phyloP scores from a whole-genome alignment of 305 asterid genomes.

The Plantago lanceolata region DNA sequence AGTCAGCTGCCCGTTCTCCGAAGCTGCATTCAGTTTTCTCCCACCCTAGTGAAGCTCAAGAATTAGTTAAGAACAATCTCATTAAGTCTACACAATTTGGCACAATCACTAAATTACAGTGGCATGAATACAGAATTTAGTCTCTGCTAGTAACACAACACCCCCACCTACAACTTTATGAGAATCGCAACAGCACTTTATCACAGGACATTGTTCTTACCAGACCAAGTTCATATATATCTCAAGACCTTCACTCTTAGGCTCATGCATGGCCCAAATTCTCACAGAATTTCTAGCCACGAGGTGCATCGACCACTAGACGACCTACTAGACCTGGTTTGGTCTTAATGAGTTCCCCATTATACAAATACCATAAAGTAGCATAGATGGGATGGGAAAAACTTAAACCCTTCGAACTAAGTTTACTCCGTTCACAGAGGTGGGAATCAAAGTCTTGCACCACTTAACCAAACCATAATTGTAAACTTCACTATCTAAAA shows the following conservation, averaged over 20 bases:
- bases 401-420: constrained; percentile 1
- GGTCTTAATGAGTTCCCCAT: too few species aligned
- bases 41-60: constrained; percentile 40
- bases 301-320: too few species aligned
- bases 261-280: too few species aligned
- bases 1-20: constrained; percentile 38
- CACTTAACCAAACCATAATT: too few species aligned
- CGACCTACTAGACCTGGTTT: too few species aligned
- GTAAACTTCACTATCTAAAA: background rate
- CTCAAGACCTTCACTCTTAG: too few species aligned
- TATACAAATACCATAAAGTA: too few species aligned
- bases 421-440: constrained; percentile 9
- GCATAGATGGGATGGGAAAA: background rate
- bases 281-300: too few species aligned
- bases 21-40: constrained; percentile 34
- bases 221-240: too few species aligned
- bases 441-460: too few species aligned
- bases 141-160: background rate
- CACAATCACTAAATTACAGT: background rate
- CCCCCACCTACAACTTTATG: background rate
- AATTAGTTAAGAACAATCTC: constrained; percentile 11
- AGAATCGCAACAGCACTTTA: too few species aligned
- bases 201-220: too few species aligned
- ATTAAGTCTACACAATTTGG: constrained; percentile 6
- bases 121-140: background rate